Evolutionary conservation across 2,329 filamentous ascomycete genomes (phyloP), one percentile per base, ranked within the genome.

Genomic region (Aspergillus sergii): DNA sequence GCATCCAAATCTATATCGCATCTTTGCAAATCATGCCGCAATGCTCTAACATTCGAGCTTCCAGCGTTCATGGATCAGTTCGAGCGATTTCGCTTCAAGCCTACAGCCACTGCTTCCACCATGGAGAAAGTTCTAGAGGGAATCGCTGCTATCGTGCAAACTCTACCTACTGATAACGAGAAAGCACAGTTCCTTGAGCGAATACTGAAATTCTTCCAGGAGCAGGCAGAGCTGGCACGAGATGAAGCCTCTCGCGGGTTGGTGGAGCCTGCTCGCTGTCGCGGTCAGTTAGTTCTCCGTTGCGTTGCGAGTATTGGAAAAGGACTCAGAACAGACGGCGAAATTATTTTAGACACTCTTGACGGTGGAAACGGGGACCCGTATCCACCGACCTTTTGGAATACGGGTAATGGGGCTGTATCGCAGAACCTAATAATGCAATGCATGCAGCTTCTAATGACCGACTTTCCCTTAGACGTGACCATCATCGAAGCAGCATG

Each of bases 401-500:
- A 73, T 54, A 68, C 68, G n/a, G 73, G 75, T 9, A 67, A 71
- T 12, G 76, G 75, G 0, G 68, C 69, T 56, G 63, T 66, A 21
- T 67, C 73, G 8, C 78, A 80, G 63, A 72, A 68, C 32, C 62
- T 76, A 46, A 75, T 80, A 28, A 76, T 81, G 70, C 73, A 80
- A 63, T 76, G 76, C 28, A 73, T 82, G 68, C 71, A 78, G 34
- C 72, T 77, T 28, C 70, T 81, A n/a, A 72, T 79, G 55, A 73
- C 73, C 34, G 73, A 76, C 28, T 80, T 81, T 43, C 75, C 76
- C 9, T 68, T 75, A 36, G 79, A 81, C 58, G 73, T 72, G 54
- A 71, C 73, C n/a, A 78, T 82, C 11, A 77, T 82, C 23, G 80
- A 81, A 69, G 77, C 79, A 8, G 75, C 79, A 9, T 82, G 80